Evolutionary conservation across 2,329 filamentous ascomycete genomes (phyloP).

Genomic region (Chlorencoelia australis): DNA sequence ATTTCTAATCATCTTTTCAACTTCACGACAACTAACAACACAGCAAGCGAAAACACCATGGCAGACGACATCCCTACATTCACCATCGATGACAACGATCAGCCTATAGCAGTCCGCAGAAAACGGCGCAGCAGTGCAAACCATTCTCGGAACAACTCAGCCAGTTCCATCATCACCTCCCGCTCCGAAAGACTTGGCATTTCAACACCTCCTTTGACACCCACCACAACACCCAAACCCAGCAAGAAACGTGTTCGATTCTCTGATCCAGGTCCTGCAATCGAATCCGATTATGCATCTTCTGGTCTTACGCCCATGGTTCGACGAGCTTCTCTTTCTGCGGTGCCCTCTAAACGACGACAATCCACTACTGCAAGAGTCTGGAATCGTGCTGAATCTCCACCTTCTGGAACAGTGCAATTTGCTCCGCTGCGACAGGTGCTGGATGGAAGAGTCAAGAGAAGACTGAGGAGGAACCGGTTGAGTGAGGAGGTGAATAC

Average conservation of each 20-base stretch:
- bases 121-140: slow-evolving; percentile 34
- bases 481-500: slow-evolving; percentile 49
- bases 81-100: slow-evolving; percentile 32
- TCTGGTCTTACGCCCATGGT: slow-evolving; percentile 52
- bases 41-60: not conserved
- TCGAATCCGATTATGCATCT: slow-evolving; percentile 24
- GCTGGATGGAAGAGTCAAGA: slow-evolving; percentile 46
- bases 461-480: slow-evolving; percentile 44
- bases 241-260: slow-evolving; percentile 45
- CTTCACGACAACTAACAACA: not conserved
- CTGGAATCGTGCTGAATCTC: slow-evolving; percentile 17
- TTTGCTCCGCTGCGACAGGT: slow-evolving; percentile 44
- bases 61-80: slow-evolving; percentile 6
- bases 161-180: slow-evolving; percentile 8
- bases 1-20: not conserved
- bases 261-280: slow-evolving; percentile 43
- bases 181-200: slow-evolving; percentile 12
- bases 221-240: slow-evolving; percentile 19
- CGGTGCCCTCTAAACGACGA: slow-evolving; percentile 32
- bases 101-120: slow-evolving; percentile 47
- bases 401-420: slow-evolving; percentile 32
- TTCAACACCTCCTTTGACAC: slow-evolving; percentile 23
- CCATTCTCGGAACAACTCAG: slow-evolving; percentile 11
- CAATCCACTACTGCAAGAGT: slow-evolving; percentile 33
- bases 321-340: slow-evolving; percentile 37